phyloP scores from a whole-genome alignment of 2,329 filamentous ascomycete genomes.

The Neonectria sp. region DNA sequence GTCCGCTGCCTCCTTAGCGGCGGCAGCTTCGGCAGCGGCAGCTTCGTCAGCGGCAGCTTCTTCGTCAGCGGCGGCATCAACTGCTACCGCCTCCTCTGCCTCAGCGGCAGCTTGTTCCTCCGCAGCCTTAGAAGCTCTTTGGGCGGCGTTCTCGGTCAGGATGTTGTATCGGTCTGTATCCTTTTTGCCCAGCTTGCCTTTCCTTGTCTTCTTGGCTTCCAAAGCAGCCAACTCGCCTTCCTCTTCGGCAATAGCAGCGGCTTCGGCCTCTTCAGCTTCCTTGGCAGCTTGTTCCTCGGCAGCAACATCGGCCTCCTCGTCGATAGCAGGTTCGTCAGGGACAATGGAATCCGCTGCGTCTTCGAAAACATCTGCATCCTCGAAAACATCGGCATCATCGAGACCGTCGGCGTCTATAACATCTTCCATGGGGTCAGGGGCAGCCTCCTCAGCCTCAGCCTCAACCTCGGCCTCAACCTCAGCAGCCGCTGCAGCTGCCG shows the following conservation, averaged over 20 bases:
- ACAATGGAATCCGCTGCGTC: slow-evolving; percentile 27
- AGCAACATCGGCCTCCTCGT: slow-evolving; percentile 46
- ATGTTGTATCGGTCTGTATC: slow-evolving; percentile 61
- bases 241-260: slow-evolving; percentile 44
- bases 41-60: slow-evolving; percentile 36
- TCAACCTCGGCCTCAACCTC: slow-evolving; percentile 36
- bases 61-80: slow-evolving; percentile 49
- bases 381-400: slow-evolving; percentile 22
- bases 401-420: slow-evolving; percentile 31
- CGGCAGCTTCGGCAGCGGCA: slow-evolving; percentile 30
- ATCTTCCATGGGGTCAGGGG: slow-evolving; percentile 24
- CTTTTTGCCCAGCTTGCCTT: slow-evolving; percentile 61
- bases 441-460: slow-evolving; percentile 9
- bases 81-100: slow-evolving; percentile 29
- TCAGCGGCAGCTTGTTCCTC: slow-evolving; percentile 44
- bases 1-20: slow-evolving; percentile 22
- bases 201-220: slow-evolving; percentile 66
- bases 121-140: slow-evolving; percentile 59
- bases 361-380: slow-evolving; percentile 26
- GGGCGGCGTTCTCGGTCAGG: slow-evolving; percentile 52
- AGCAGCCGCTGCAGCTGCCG: slow-evolving; percentile 31
- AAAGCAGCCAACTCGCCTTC: slow-evolving; percentile 58
- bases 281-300: slow-evolving; percentile 11
- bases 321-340: slow-evolving; percentile 25
- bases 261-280: slow-evolving; percentile 35